Percentiles rank a stretch among this genome's conserved stretches.
Conservation (phyloP, 164 flowering plant species). For the Magnolia sinica region DNA sequence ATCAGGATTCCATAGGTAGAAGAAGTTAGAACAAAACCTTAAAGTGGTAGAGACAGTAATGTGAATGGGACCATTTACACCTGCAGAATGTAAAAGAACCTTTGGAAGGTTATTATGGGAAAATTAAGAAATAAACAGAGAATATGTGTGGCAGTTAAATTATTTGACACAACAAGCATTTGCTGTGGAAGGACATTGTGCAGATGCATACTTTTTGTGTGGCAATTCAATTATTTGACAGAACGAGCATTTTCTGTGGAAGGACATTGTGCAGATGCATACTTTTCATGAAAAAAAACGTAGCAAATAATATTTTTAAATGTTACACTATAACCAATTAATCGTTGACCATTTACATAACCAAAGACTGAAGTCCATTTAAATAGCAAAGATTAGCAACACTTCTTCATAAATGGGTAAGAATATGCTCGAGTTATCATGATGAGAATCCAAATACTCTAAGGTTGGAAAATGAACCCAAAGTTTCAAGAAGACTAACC, state of each 20-base stretch:
- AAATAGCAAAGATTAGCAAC: not conserved
- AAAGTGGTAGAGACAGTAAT: slow-evolving; percentile 29
- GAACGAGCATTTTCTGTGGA: too few species aligned
- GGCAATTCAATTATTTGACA: not conserved
- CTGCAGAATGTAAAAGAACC: slow-evolving; percentile 17
- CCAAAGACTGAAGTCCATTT: not conserved
- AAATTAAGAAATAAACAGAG: not conserved
- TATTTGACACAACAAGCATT: too few species aligned
- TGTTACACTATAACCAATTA: not conserved
- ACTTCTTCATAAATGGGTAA: too few species aligned
- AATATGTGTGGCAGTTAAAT: not conserved
- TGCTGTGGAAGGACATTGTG: too few species aligned
- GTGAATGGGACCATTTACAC: slow-evolving; percentile 40
- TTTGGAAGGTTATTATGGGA: not conserved
- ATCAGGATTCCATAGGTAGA: not conserved
- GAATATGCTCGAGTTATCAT: not conserved
- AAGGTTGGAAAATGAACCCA: not conserved
- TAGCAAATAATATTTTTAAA: too few species aligned
- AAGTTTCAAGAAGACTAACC: slow-evolving; percentile 22
- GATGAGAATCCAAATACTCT: not conserved
- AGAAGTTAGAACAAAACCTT: slow-evolving; percentile 17
- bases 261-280: too few species aligned
- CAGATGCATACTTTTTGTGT: too few species aligned
- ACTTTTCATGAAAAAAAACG: too few species aligned
- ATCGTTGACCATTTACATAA: not conserved